Evolutionary conservation across 768 basidiomycete genomes (phyloP).

Genomic region (Amanita phalloides): DNA sequence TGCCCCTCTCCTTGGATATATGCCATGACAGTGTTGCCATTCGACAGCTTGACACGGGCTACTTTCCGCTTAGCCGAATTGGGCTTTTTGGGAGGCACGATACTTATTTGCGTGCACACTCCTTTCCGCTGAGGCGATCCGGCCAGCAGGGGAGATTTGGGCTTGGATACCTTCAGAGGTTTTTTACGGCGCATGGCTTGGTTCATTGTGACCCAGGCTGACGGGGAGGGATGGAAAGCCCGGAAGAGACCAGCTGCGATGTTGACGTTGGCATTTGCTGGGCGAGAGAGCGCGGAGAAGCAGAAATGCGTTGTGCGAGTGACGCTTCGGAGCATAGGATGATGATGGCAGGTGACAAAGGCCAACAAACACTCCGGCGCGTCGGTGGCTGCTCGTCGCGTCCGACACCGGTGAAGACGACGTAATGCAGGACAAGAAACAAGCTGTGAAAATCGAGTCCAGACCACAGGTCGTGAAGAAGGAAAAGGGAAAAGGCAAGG

Average conservation of each 20-base stretch:
- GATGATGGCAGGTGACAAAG: constrained; percentile 15
- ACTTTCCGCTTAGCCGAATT: constrained; percentile 99
- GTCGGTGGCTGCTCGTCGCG: constrained; percentile 25
- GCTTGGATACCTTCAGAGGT: constrained; percentile 36
- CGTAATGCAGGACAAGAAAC: constrained; percentile 44
- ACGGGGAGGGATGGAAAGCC: constrained; percentile 53
- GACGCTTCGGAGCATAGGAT: constrained; percentile 25
- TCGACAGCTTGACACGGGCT: constrained; percentile 84
- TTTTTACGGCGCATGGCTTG: constrained; percentile 79
- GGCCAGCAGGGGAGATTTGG: constrained; percentile 75
- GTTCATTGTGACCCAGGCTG: constrained; percentile 64
- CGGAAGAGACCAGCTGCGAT: constrained; percentile 19
- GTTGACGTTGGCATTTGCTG: constrained; percentile 3
- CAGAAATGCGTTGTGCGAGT: constrained; percentile 15
- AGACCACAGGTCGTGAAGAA: constrained; percentile 20
- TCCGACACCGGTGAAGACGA: constrained; percentile 18
- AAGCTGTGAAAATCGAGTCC: constrained; percentile 35
- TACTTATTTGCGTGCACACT: constrained; percentile 75
- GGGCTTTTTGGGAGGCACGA: constrained; percentile 89
- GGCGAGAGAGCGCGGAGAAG: constrained; percentile 11
- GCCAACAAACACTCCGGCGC: constrained; percentile 21
- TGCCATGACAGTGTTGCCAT: constrained; percentile 81
- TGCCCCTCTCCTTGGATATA: constrained; percentile 98
- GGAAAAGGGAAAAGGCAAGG: constrained; percentile 23
- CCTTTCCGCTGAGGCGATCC: constrained; percentile 82